Evolutionary conservation across 208 protist genomes (phyloP).

Genomic region (Porcisia hertigi): DNA sequence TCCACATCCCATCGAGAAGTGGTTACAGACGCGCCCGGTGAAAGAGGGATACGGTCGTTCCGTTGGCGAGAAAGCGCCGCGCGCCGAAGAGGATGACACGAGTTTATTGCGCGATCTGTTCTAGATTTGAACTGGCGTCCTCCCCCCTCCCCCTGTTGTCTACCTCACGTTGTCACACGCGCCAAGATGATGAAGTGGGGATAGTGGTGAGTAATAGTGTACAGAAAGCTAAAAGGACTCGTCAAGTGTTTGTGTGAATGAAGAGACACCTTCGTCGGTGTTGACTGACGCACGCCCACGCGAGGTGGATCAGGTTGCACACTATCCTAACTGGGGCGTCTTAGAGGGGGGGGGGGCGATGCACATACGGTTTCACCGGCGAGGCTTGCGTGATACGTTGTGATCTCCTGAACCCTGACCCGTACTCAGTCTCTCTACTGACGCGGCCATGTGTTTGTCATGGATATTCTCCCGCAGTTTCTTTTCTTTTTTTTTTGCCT

Average conservation of each 20-base stretch:
- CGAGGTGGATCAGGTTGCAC: not conserved
- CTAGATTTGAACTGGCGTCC: not conserved
- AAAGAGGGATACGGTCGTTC: slow-evolving; percentile 15
- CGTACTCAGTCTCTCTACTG: not conserved
- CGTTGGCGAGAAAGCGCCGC: slow-evolving; percentile 40
- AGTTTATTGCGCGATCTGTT: slow-evolving; percentile 21
- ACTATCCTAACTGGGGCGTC: not conserved
- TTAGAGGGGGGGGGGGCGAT: not conserved
- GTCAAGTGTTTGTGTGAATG: not conserved
- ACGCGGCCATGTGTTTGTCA: not conserved
- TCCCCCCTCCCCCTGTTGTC: too few relatives aligned
- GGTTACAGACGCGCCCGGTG: slow-evolving; percentile 49
- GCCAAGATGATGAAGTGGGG: not conserved
- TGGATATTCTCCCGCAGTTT: too few relatives aligned
- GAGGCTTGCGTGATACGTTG: not conserved
- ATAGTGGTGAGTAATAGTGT: not conserved
- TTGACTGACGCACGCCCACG: not conserved
- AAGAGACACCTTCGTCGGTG: not conserved
- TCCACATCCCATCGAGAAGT: slow-evolving; percentile 22
- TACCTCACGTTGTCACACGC: too few relatives aligned
- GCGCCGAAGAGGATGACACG: slow-evolving; percentile 32
- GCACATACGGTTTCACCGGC: not conserved
- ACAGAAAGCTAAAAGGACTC: not conserved
- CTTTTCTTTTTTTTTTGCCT: not conserved
- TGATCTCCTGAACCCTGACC: not conserved